Base-by-base conservation (phyloP, 257 asterid genomes). In the Misopates orontium region DNA sequence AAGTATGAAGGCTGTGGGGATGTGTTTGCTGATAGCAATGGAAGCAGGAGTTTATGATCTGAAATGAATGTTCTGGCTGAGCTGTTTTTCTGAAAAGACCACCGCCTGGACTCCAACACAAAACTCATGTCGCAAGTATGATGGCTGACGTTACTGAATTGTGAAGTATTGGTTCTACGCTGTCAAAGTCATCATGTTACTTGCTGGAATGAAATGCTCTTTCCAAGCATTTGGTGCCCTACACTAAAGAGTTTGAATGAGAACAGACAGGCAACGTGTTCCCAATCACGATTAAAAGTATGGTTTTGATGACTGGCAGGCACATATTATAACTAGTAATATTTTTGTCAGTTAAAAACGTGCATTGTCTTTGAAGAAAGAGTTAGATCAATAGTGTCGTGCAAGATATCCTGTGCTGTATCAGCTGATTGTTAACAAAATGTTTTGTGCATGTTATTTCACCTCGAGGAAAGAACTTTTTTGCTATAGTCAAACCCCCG, bases 401-500 rank as follows among this genome's bases (percentile, higher is more conserved):
- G 57, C 69, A 68, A 75, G 73, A 51, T 69, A 51, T 45, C 62
- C 41, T 40, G 10, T 65, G 47, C 56, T 74, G 47, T 64, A 47
- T 73, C 59, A 53, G 39, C 22, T 66, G 55, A 39, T 54, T 67
- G 36, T 63, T 67, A 66, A 64, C 21, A 59, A 73, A 77, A 67
- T 75, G 66, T 64, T 32, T 66, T 64, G 44, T 70, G 24, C 64
- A 62, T 77, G 69, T 78, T 79, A 75, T 75, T 67, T 77, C 75
- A 75, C 71, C 60, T 54, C 64, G 61, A 61, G 73, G 56, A 62
- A 76, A 83, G 76, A 62, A 50, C 75, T 40, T 70, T 59, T 67
- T 78, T 79, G 17, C 69, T 78, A 79, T 81, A 80, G 88, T 65
- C 79, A 63, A 78, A 73, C 79, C 85, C 71, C 83, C 80, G 70